Percentiles rank a stretch among this genome's conserved stretches.
Conservation (phyloP, 169 alveolate genomes). For the Plasmodium relictum region DNA sequence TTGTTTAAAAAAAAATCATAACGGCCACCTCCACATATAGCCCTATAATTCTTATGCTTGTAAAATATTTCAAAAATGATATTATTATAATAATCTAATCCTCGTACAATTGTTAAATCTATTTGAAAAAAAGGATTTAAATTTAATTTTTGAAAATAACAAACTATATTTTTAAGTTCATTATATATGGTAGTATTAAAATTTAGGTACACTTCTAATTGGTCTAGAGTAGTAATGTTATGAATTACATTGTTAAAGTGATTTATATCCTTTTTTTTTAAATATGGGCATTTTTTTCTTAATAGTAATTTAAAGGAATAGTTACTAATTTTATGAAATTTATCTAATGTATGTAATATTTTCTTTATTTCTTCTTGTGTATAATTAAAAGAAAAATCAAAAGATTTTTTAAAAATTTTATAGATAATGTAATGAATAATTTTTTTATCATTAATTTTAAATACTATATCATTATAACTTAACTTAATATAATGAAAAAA, state of each 20-base stretch:
- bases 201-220: constrained; percentile 14
- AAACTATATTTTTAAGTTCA: constrained; percentile 10
- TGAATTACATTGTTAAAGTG: constrained; percentile 12
- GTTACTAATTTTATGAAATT: constrained; percentile 24
- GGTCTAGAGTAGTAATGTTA: neutral
- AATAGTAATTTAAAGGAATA: constrained; percentile 31
- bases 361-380: constrained; percentile 13
- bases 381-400: constrained; percentile 5
- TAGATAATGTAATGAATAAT: constrained; percentile 14
- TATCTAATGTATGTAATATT: constrained; percentile 43
- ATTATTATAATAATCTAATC: constrained; percentile 64
- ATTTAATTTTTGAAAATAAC: constrained; percentile 25
- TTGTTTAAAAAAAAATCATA: constrained; percentile 26
- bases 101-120: constrained; percentile 59
- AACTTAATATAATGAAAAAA: constrained; percentile 39
- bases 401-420: constrained; percentile 22
- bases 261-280: constrained; percentile 4
- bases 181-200: neutral
- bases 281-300: constrained; percentile 24
- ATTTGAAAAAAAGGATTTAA: constrained; percentile 21
- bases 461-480: constrained; percentile 19
- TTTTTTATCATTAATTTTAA: constrained; percentile 62
- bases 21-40: constrained; percentile 76
- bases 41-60: constrained; percentile 28
- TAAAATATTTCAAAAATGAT: constrained; percentile 53